A percentile compares a stretch with the other conserved stretches of the same genome.
These are phyloP conservation scores for Vaccinium darrowii DNA, from an alignment of 148 eudicot genomes.

Conservation along the genomic window DNA sequence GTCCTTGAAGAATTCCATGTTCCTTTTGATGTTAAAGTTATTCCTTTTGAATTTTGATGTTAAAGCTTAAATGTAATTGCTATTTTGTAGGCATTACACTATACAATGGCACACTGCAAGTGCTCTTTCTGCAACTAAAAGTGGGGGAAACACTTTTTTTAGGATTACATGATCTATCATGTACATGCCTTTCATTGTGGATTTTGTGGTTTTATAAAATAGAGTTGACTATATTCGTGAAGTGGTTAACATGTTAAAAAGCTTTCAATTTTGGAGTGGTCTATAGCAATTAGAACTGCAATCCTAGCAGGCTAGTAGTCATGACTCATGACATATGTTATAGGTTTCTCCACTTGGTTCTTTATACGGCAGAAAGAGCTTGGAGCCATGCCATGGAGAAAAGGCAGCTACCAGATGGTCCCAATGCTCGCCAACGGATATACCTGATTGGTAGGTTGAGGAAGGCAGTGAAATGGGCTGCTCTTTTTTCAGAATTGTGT, in stretches of 20 bases:
- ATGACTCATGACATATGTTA: not conserved
- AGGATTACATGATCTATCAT: not conserved
- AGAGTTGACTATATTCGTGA: not conserved
- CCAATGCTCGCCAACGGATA: slow-evolving; percentile 78
- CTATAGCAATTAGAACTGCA: not conserved
- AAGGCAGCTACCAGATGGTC: slow-evolving; percentile 91
- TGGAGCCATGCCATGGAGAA: slow-evolving; percentile 99
- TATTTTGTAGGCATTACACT: not conserved
- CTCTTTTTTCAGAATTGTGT: slow-evolving; percentile 77
- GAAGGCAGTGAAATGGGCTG: slow-evolving; percentile 95
- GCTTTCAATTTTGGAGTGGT: not conserved
- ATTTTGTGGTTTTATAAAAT: not conserved
- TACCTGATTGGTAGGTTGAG: slow-evolving; percentile 88
- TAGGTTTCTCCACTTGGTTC: slow-evolving; percentile 83
- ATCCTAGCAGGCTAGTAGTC: not conserved
- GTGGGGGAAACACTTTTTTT: not conserved
- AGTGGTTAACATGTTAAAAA: not conserved
- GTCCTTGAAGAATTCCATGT: not conserved
- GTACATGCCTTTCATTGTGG: not conserved
- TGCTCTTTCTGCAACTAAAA: not conserved
- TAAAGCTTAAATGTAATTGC: not conserved
- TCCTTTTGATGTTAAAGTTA: not conserved
- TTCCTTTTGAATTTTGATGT: not conserved
- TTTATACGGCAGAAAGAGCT: slow-evolving; percentile 92
- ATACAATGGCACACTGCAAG: not conserved